Evolutionary conservation across 495 filamentous ascomycete species (phyloP).

Genomic region (Tuber melanosporum): DNA sequence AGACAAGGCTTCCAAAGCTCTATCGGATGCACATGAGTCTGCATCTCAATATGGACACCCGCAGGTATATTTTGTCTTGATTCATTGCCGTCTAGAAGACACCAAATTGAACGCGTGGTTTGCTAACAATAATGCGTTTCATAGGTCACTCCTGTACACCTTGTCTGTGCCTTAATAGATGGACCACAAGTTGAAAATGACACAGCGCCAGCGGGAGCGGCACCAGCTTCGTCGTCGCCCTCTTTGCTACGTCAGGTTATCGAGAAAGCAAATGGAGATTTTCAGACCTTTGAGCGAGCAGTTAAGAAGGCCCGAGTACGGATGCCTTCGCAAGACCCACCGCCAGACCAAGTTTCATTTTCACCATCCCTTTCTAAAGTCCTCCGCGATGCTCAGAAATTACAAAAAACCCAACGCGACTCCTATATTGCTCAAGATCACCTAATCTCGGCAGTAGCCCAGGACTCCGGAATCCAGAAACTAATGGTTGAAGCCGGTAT

Average conservation of each 20-base stretch:
- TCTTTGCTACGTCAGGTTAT: constrained; percentile 90
- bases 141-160: constrained; percentile 62
- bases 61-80: constrained; percentile 53
- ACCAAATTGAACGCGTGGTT: background rate
- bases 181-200: constrained; percentile 72
- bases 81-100: background rate
- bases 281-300: constrained; percentile 75
- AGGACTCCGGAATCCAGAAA: constrained; percentile 66
- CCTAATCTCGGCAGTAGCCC: constrained; percentile 72
- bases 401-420: constrained; percentile 94
- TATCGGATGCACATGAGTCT: constrained; percentile 75
- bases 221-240: constrained; percentile 51
- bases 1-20: constrained; percentile 77
- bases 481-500: constrained; percentile 80
- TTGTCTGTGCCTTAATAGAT: constrained; percentile 71
- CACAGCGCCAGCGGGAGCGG: constrained; percentile 61
- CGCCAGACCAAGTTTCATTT: constrained; percentile 76
- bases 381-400: constrained; percentile 72
- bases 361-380: constrained; percentile 74
- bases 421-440: constrained; percentile 91
- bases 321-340: constrained; percentile 86
- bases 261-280: constrained; percentile 86
- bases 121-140: background rate
- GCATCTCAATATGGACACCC: constrained; percentile 83
- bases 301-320: constrained; percentile 88